Base-by-base conservation (phyloP, 306 rosid genomes). In the Quillaja saponaria region DNA sequence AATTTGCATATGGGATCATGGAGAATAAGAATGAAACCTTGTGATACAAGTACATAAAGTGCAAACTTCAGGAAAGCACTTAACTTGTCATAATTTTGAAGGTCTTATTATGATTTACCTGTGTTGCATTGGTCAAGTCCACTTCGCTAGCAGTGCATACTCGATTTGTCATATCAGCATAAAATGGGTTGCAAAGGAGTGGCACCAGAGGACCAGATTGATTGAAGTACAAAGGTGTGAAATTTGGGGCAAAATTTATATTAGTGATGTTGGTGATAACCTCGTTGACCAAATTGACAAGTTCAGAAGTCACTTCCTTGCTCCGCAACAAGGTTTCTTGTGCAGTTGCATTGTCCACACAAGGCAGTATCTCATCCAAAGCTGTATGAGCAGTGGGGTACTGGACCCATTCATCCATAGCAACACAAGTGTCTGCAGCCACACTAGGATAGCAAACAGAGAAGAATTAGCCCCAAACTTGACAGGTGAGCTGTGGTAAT, bases 391-490 rank as follows among this genome's bases (percentile, higher is more conserved):
- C 77, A 0, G 79, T 81, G 1, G 96, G 98, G 39, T 84, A 76
- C 63, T 59, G 63, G 38, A 81, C 82, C 96, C 98, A 92, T 8
- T 92, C 96, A 25, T 88, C 82, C 95, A 88, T 86, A 4, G 94
- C 83, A 46, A 88, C 87, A 69, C 96, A 88, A 9, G 95, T 52
- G 76, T 92, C 95, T 12, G 70, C 95, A 59, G 75, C 73, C 71
- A 49, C 87, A 74, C 98, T 91, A 25, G 60, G 25, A 50, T 37
- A 72, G n/a, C 33, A 46, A 5, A 39, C 21, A 18, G 46, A 49
- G 45, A 78, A 33, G 58, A 14, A 56, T 76, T 44, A 59, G 73
- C 45, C 2, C 31, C 15, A 17, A 10, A 66, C 12, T 10, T 41
- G 39, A 41, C 10, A 44, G 2, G 14, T 13, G 13, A 11, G 46